phyloP scores from a whole-genome alignment of 306 rosid species.

The Quercus agrifolia region DNA sequence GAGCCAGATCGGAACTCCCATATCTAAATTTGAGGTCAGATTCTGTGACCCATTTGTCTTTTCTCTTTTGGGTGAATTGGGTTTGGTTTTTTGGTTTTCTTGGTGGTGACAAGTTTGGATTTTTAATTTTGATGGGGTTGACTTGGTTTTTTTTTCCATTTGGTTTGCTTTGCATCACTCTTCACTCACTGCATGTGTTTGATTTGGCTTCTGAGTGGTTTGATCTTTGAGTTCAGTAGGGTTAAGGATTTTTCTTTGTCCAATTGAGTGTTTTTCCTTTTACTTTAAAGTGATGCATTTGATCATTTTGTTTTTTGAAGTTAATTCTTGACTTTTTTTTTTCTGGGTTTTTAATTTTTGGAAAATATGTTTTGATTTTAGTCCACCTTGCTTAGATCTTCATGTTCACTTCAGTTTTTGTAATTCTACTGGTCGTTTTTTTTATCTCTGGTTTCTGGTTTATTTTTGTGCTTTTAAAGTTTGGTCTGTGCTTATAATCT shows the following conservation, averaged over 20 bases:
- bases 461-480: neutral
- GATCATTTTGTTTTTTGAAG: neutral
- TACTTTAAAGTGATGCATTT: neutral
- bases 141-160: neutral
- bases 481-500: neutral
- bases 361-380: neutral
- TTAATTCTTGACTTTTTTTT: neutral
- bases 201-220: constrained; percentile 9
- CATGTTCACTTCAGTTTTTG: constrained; percentile 21
- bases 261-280: neutral
- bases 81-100: neutral
- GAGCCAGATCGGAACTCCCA: constrained; percentile 63
- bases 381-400: constrained; percentile 26
- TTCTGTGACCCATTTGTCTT: neutral
- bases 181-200: constrained; percentile 17
- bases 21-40: constrained; percentile 58
- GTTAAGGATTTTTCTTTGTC: neutral
- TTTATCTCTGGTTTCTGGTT: neutral
- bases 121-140: neutral
- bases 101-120: neutral
- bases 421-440: neutral
- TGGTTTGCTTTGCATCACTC: neutral
- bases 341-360: neutral
- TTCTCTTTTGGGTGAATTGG: neutral
- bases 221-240: constrained; percentile 9